These are phyloP conservation scores for Colletotrichum eleusines DNA, from an alignment of 2,329 filamentous ascomycete genomes.

Conservation along the genomic window DNA sequence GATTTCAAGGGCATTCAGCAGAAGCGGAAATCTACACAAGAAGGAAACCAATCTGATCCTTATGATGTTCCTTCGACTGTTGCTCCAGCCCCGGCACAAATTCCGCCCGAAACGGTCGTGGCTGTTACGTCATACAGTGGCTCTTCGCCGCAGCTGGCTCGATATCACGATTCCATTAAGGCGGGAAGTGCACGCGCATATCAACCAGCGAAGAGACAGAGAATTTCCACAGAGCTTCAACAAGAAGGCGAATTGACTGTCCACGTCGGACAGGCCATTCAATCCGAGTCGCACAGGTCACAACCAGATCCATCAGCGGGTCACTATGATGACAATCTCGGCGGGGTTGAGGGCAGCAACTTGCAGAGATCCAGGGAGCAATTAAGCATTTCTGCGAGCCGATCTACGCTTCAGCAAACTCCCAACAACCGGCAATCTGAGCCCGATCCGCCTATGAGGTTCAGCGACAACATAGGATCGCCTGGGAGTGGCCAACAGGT, in stretches of 20 bases:
- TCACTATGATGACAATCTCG: neutral
- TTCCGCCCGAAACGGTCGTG: neutral
- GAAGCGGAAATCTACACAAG: slow-evolving; percentile 18
- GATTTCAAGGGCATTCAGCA: slow-evolving; percentile 1
- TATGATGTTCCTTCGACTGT: neutral
- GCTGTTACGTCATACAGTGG: neutral
- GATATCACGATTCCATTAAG: neutral
- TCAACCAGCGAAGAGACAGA: slow-evolving; percentile 19
- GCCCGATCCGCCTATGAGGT: neutral
- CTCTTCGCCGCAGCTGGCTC: neutral
- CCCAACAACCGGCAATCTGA: neutral
- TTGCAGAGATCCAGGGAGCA: slow-evolving; percentile 8
- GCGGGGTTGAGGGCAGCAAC: neutral
- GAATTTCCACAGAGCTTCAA: neutral
- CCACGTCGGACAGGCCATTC: neutral
- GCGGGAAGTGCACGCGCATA: neutral
- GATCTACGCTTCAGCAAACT: neutral
- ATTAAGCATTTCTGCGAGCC: slow-evolving; percentile 1
- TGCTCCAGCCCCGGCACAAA: neutral
- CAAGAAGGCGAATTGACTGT: slow-evolving; percentile 4
- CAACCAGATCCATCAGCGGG: neutral
- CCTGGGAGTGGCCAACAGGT: neutral
- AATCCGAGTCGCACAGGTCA: neutral
- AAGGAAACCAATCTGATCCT: neutral
- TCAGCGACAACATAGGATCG: neutral